Evolutionary conservation across 305 asterid species (phyloP), one percentile per base, ranked within the genome.

Genomic region (Fraxinus dipetala): DNA sequence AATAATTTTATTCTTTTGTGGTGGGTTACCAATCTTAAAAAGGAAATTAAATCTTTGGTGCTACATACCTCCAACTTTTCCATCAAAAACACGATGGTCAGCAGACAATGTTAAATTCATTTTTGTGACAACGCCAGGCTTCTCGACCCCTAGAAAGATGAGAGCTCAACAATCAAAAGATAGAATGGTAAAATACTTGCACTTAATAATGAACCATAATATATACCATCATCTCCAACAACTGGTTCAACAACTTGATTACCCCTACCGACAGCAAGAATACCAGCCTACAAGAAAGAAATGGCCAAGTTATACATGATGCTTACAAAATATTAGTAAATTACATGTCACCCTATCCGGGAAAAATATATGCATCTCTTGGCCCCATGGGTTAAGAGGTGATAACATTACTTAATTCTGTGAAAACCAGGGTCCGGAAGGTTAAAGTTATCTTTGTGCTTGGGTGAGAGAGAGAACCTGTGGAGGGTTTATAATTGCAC

Each of bases 401-500:
- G 59, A 48, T 48, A 14, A 14, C 59, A 3, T 48, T 14, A 48
- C 20, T 48, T 48, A 10, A 5, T 48, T 48, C 59, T 14, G 18
- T 45, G 56, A 45, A 45, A 45, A 45, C 18, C 56, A 45, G n/a
- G 54, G 54, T 43, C 54, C 54, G 0, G n/a, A 45, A 48, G 20
- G 59, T 48, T 48, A 48, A n/a, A 48, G 6, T 48, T 48, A 48
- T 14, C 6, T 38, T n/a, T 38, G 80, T 45, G 77, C 3, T 22
- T 1, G 67, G 9, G 9, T n/a, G 16, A 80, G 92, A 84, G 88
- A 83, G 82, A 73, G 87, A 73, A 94, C 98, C 98, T 93, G 98
- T 40, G 99, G 98, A 16, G 98, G 99, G 84, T 96, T 96, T 86
- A 92, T 94, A 79, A 94, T 96, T 81, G 99, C 99, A 86, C 98